phyloP scores from a whole-genome alignment of 73 alveolate species.

The Uronychia setigera region DNA sequence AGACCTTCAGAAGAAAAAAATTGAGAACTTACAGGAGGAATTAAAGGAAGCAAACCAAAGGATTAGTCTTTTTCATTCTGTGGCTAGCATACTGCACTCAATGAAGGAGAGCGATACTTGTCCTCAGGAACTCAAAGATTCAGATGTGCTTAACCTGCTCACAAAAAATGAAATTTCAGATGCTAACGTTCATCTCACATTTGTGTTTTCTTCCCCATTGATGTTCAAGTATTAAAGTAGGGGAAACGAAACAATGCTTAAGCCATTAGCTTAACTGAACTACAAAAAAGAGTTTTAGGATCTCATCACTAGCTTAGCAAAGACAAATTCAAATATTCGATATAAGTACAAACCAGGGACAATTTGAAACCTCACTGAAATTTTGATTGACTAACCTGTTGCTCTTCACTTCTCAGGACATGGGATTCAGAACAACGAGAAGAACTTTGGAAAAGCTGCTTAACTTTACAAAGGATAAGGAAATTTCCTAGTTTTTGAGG shows the following conservation, averaged over 20 bases:
- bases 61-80: not conserved
- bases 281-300: conserved; percentile 12
- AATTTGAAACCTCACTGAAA: conserved; percentile 1
- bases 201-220: conserved; percentile 12
- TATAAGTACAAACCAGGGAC: conserved; percentile 31
- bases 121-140: not conserved
- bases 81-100: not conserved
- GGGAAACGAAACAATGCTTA: not conserved
- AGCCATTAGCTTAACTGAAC: not conserved
- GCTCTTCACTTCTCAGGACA: conserved; percentile 61
- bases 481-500: conserved; percentile 41
- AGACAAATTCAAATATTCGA: not conserved
- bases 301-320: not conserved
- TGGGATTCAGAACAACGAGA: conserved; percentile 35
- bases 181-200: conserved; percentile 11
- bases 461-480: conserved; percentile 21
- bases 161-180: not conserved
- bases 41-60: not conserved
- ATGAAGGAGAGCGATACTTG: not conserved
- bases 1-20: not conserved
- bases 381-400: conserved; percentile 18
- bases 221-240: not conserved
- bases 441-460: conserved; percentile 12
- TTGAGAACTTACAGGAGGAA: not conserved
- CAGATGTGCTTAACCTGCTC: not conserved